Evolutionary conservation across 768 basidiomycete genomes (phyloP), one percentile per base, ranked within the genome.

Genomic region (Amanita inopinata): DNA sequence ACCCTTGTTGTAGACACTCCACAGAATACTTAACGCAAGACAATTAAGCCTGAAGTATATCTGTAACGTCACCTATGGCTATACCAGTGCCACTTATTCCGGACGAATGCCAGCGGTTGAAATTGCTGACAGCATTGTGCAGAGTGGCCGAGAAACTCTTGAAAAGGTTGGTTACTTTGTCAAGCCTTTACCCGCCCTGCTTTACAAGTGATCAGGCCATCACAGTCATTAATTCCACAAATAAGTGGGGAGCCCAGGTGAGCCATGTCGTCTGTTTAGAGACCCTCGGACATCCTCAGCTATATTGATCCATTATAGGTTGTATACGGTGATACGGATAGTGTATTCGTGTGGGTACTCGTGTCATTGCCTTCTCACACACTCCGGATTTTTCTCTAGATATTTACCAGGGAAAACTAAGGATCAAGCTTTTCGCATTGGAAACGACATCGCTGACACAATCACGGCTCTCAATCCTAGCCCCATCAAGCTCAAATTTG

Each of bases 61-160:
- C 34, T 77, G 87, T 27, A 91, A 97, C 56, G 85, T 88, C 30
- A 97, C 90, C 0, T 98, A 99, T 53, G 94, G 96, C 0, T 98
- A 99, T 56, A 97, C 94, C 0, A 74, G 85, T 46, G 96, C 96
- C 2, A 84, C 86, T 1, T 96, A 80, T 55, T 97, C 93, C 11
- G 96, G 96, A 2, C 71, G 96, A 36, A 98, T 99, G 96, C 96
- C 96, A 17, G 90, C 88, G 7, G 93, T 97, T 14, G 93, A 98
- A 59, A 90, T 99, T 30, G 96, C 96, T 0, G 96, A 99, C 53
- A 90, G 90, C 44, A 98, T 98, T 51, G 94, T 99, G 0, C 92
- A 98, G 63, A 93, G 79, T 32, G 94, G 96, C 4, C 72, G 96
- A 30, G 93, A 98, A 62, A 97, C 90, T 0, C 65, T 98, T 15